phyloP scores from a whole-genome alignment of 2,329 filamentous ascomycete genomes.

The Aspergillus costaricaensis region DNA sequence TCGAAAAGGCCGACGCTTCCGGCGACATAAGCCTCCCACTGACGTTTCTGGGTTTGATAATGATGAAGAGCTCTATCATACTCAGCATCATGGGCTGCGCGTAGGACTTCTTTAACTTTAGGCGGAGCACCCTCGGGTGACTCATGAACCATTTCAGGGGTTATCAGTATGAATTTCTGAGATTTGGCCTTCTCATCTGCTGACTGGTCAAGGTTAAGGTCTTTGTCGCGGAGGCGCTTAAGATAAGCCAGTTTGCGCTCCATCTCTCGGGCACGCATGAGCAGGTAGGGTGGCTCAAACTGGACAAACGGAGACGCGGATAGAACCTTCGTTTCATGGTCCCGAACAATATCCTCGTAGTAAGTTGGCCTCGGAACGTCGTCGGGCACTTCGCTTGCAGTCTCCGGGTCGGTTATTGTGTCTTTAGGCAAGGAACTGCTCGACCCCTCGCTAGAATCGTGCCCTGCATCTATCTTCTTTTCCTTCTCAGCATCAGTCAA shows the following conservation, averaged over 20 bases:
- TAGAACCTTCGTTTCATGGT: constrained; percentile 88
- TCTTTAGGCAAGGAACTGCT: constrained; percentile 20
- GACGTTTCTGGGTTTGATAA: constrained; percentile 89
- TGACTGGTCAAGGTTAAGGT: constrained; percentile 42
- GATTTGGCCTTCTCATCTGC: constrained; percentile 64
- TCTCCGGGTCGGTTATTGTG: constrained; percentile 17
- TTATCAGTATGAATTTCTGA: constrained; percentile 84
- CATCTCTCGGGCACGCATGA: constrained; percentile 89
- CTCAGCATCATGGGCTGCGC: constrained; percentile 93
- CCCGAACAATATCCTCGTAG: constrained; percentile 92
- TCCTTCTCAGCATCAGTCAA: constrained; percentile 53
- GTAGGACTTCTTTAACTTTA: constrained; percentile 89
- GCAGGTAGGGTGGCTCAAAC: constrained; percentile 88
- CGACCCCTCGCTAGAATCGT: constrained; percentile 20
- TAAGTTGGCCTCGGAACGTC: constrained; percentile 85
- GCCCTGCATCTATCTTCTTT: constrained; percentile 18
- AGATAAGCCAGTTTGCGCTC: constrained; percentile 82
- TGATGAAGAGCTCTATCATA: constrained; percentile 94
- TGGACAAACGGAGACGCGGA: constrained; percentile 96
- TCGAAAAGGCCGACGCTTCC: constrained; percentile 89
- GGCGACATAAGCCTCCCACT: constrained; percentile 94
- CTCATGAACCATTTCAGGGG: constrained; percentile 91
- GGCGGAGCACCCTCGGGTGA: constrained; percentile 76
- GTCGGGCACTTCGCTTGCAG: constrained; percentile 63
- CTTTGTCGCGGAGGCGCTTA: constrained; percentile 77